phyloP scores from a whole-genome alignment of 192 early-diverging fungal species.

The Coemansia sp. region DNA sequence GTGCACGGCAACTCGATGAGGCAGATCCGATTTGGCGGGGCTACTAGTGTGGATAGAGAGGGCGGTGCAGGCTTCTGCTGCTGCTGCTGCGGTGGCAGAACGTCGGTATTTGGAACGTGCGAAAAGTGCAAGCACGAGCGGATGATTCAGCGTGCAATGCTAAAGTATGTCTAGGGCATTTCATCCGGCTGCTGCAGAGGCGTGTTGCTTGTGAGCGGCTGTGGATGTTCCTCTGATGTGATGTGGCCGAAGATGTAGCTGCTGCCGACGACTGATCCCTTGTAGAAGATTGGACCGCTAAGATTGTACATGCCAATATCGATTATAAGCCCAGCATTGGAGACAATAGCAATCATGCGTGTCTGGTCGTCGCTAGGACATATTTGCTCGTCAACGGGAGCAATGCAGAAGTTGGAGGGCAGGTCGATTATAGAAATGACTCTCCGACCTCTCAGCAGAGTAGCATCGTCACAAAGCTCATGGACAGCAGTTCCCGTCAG shows the following conservation, averaged over 20 bases:
- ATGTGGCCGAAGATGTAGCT: slow-evolving; percentile 12
- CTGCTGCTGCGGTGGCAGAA: background rate
- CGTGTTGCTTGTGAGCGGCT: background rate
- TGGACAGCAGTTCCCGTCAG: slow-evolving; percentile 31
- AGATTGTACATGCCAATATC: slow-evolving; percentile 44
- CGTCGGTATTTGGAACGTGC: slow-evolving; percentile 11
- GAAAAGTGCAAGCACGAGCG: slow-evolving; percentile 31
- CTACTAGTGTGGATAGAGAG: background rate
- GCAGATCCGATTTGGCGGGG: background rate
- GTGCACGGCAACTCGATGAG: background rate
- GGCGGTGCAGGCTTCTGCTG: background rate
- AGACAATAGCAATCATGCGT: slow-evolving; percentile 46
- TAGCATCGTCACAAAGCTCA: slow-evolving; percentile 33
- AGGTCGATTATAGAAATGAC: slow-evolving; percentile 41
- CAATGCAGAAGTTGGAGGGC: slow-evolving; percentile 47
- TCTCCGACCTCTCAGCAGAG: slow-evolving; percentile 7
- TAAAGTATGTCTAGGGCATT: slow-evolving; percentile 17
- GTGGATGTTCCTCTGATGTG: background rate
- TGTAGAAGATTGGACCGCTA: slow-evolving; percentile 46
- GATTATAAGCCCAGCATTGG: slow-evolving; percentile 28
- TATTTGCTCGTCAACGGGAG: slow-evolving; percentile 46
- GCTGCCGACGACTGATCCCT: slow-evolving; percentile 30
- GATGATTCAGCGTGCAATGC: slow-evolving; percentile 34
- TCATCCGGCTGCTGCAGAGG: background rate
- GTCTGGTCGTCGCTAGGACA: slow-evolving; percentile 45